A percentile compares a stretch with the other conserved stretches of the same genome.
Evolutionary conservation across 192 early-diverging fungal genomes (phyloP).

Genomic region (Funneliformis mosseae): DNA sequence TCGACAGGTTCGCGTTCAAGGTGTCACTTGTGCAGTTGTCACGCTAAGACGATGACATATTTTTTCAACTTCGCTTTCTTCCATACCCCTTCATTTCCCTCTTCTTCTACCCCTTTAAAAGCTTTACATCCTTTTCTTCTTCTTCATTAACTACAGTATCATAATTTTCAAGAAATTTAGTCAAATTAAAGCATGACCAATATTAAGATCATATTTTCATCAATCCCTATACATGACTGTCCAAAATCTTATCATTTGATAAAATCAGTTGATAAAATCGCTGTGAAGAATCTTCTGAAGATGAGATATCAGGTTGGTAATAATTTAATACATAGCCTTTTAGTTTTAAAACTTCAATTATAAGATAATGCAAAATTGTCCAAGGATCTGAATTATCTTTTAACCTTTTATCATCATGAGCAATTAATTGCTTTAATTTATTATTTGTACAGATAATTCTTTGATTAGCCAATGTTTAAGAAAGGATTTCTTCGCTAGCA

Average conservation of each 20-base stretch:
- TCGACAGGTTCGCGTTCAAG: no score
- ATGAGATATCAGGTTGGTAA: background rate
- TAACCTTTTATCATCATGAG: background rate
- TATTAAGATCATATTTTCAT: background rate
- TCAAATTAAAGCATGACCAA: background rate
- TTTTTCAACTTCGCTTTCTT: no score
- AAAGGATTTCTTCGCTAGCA: background rate
- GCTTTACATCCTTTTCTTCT: no score
- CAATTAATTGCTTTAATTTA: background rate
- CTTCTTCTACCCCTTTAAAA: no score
- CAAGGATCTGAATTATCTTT: conserved; percentile 2
- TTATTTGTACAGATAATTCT: conserved; percentile 1
- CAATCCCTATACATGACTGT: background rate
- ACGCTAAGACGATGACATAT: no score
- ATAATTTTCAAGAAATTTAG: no score
- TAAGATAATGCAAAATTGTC: conserved; percentile 15
- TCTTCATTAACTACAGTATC: background rate
- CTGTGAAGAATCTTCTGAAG: background rate
- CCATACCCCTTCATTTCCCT: no score
- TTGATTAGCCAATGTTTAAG: background rate
- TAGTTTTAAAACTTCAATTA: background rate
- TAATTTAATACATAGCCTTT: background rate
- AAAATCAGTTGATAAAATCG: background rate
- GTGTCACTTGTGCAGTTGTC: no score
- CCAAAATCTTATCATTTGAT: background rate